phyloP scores from a whole-genome alignment of 2,329 filamentous ascomycete species.

The Macrophomina phaseolina region DNA sequence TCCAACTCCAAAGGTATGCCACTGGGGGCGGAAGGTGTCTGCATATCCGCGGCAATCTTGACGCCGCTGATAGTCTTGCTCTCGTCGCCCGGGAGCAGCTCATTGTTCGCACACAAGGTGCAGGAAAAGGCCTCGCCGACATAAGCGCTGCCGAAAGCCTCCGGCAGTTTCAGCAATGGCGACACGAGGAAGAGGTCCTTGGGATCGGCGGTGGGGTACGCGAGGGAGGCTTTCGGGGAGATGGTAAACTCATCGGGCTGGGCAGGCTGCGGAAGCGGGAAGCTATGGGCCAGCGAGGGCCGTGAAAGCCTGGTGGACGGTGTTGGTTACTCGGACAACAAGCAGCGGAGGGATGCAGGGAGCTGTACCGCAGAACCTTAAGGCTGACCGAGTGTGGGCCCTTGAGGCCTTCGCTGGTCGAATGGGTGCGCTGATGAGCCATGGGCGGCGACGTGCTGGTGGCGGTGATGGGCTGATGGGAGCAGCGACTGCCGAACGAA shows the following conservation, averaged over 20 bases:
- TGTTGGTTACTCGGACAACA: neutral
- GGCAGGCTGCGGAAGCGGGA: constrained; percentile 63
- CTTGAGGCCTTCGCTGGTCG: constrained; percentile 45
- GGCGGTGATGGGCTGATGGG: neutral
- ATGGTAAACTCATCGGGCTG: constrained; percentile 54
- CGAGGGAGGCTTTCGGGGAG: constrained; percentile 71
- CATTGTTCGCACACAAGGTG: constrained; percentile 95
- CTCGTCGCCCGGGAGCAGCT: constrained; percentile 56
- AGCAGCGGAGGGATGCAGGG: neutral
- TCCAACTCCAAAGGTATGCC: constrained; percentile 63
- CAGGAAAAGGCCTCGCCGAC: constrained; percentile 95
- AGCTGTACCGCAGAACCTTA: constrained; percentile 82
- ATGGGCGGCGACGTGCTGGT: constrained; percentile 31
- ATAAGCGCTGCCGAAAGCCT: constrained; percentile 91
- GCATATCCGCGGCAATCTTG: constrained; percentile 89
- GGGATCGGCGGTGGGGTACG: constrained; percentile 64
- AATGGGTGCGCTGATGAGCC: constrained; percentile 48
- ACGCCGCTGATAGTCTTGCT: constrained; percentile 71
- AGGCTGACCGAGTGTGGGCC: constrained; percentile 80
- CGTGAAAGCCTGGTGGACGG: constrained; percentile 73
- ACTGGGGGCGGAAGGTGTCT: constrained; percentile 77
- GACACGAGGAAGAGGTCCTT: constrained; percentile 62
- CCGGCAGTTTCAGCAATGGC: constrained; percentile 78
- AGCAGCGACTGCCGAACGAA: neutral
- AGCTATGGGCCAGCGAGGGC: constrained; percentile 75